Base-by-base conservation (phyloP, 805 yeast genomes). In the Kodamaea leandrae region DNA sequence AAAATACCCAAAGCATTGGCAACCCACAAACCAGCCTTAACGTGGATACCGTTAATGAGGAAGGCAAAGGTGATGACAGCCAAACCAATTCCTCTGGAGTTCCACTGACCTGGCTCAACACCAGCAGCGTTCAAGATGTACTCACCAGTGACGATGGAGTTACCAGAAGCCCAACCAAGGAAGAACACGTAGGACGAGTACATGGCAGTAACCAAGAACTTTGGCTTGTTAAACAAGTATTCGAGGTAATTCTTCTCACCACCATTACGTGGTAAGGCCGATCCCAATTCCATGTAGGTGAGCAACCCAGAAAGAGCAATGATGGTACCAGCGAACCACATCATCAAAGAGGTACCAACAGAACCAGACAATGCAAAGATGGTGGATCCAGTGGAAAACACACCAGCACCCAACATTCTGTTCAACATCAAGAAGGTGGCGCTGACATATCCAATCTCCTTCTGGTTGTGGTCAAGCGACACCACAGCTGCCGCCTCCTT, bases 141-240 rank as follows among this genome's bases (percentile, higher is more conserved):
- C 55, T 82, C 83, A 21, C 95, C 95, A 48, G 83, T 83, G 25
- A 84, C 86, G 37, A 84, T 78, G 15, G 90, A 82, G 60, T 85
- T 84, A 60, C 90, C 86, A 8, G 93, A 80, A 16, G 95, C 90
- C 87, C 90, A 86, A 26, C 93, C 93, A 36, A 86, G 67, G 53
- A 84, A 74, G 54, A 86, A 80, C 13, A 81, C 80, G 54, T 84
- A 83, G 2, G 89, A 68, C 0, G 87, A 89, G 52, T 69, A 69
- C 72, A 66, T 68, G 44, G 71, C 77, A 19, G 86, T 80, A 34
- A 82, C 74, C 44, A 86, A 68, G 55, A 82, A 84, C 57, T 68
- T 74, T 30, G 95, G 95, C 51, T 76, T 78, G 37, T 70, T 71
- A 64, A 72, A 86, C 37, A 84, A 76, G 51, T 74, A 82, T 58